Evolutionary conservation across 1,139 yeast genomes (phyloP).

Genomic region (Geotrichum candidum): DNA sequence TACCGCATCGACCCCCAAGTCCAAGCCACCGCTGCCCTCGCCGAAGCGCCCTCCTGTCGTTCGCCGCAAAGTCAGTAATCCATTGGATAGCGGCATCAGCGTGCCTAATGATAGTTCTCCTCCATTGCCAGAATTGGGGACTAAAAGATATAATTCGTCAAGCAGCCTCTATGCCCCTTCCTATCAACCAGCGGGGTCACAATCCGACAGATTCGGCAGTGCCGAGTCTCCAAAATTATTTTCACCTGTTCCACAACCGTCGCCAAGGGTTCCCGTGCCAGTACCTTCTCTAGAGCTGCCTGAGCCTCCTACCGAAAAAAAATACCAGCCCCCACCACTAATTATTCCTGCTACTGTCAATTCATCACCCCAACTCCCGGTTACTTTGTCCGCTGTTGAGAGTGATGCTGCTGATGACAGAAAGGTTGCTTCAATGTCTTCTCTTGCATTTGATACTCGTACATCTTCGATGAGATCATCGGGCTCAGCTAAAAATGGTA

Average conservation of each 20-base stretch:
- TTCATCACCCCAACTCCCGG: not conserved
- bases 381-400: not conserved
- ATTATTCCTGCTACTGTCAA: not conserved
- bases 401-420: not conserved
- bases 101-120: not conserved
- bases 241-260: not conserved
- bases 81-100: not conserved
- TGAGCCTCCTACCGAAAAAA: not conserved
- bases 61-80: conserved; percentile 13
- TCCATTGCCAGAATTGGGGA: not conserved
- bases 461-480: not conserved
- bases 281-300: not conserved
- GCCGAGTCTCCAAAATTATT: not conserved
- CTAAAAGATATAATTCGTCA: not conserved
- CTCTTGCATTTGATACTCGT: not conserved
- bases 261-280: not conserved
- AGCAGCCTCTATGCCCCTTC: not conserved
- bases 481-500: not conserved
- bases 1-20: not conserved
- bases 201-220: not conserved
- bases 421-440: not conserved
- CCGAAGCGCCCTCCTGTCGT: conserved; percentile 6
- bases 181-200: not conserved
- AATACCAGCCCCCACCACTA: not conserved
- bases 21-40: not conserved